A percentile compares a stretch with the other conserved stretches of the same genome.
phyloP scores from a whole-genome alignment of 2,329 filamentous ascomycete species.

The Diaporthe batatas region DNA sequence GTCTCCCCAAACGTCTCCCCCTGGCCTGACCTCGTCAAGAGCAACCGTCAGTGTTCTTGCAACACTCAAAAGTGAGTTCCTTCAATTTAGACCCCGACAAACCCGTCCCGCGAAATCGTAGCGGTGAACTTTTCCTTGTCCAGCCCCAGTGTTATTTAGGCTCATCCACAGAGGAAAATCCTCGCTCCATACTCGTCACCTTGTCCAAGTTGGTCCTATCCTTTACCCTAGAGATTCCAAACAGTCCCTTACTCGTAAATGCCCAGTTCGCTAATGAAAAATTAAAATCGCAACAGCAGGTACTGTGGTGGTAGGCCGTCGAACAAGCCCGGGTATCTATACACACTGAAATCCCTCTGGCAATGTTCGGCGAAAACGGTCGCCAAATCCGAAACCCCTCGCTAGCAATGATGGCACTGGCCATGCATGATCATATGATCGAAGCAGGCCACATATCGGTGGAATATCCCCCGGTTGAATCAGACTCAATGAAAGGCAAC shows the following conservation, averaged over 20 bases:
- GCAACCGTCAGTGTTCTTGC: background rate
- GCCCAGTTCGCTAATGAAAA: background rate
- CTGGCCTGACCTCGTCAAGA: background rate
- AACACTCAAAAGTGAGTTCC: background rate
- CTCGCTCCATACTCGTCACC: background rate
- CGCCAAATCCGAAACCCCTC: slow-evolving; percentile 10
- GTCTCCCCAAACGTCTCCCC: slow-evolving; percentile 1
- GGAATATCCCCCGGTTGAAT: slow-evolving; percentile 7
- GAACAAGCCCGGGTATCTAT: slow-evolving; percentile 30
- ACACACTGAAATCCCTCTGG: background rate
- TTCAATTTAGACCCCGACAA: slow-evolving; percentile 11
- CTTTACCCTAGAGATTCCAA: background rate
- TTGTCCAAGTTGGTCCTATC: slow-evolving; percentile 4
- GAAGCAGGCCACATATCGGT: background rate
- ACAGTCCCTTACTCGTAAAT: background rate
- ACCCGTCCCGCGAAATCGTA: slow-evolving; percentile 2
- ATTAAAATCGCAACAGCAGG: slow-evolving; percentile 3
- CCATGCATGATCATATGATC: background rate
- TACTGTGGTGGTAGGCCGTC: slow-evolving; percentile 12
- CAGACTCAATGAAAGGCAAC: background rate
- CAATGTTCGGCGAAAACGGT: slow-evolving; percentile 9
- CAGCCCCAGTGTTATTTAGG: background rate
- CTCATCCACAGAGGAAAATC: slow-evolving; percentile 3
- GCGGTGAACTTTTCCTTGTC: slow-evolving; percentile 14
- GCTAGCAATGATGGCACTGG: background rate